Conservation (phyloP, 345 rosid species). For the Pistacia integerrima region DNA sequence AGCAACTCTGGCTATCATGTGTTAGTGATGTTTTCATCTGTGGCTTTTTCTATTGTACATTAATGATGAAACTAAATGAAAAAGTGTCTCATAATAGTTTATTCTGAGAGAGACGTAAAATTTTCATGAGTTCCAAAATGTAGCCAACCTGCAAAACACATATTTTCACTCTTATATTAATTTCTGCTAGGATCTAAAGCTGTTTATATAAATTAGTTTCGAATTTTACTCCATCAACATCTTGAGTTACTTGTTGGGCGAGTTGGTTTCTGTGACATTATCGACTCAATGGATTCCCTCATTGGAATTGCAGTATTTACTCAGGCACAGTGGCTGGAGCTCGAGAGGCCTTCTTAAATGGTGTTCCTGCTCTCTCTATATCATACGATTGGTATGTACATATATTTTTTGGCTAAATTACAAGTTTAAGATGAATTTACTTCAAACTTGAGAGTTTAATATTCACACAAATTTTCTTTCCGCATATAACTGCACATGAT, state of each 20-base stretch:
- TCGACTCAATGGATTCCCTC: not conserved
- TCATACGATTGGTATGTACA: slow-evolving; percentile 74
- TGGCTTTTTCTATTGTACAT: not conserved
- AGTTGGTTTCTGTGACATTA: not conserved
- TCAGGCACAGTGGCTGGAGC: slow-evolving; percentile 96
- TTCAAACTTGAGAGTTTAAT: no score
- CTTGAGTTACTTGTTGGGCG: not conserved
- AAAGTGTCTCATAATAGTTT: no score
- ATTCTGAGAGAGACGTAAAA: not conserved
- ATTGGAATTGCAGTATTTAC: slow-evolving; percentile 56
- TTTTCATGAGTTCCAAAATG: no score
- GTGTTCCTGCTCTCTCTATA: slow-evolving; percentile 64
- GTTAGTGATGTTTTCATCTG: slow-evolving; percentile 44
- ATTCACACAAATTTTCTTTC: no score
- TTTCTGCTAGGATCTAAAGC: no score
- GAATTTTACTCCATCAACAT: not conserved
- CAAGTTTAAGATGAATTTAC: not conserved
- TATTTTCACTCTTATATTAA: not conserved
- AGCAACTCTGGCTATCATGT: slow-evolving; percentile 86
- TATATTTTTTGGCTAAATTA: not conserved
- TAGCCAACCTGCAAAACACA: no score
- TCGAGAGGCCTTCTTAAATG: slow-evolving; percentile 84
- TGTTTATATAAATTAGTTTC: not conserved
- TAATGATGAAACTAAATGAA: no score
- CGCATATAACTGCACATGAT: no score